Conservation (phyloP, 768 basidiomycete species). For the Galerina sulciceps region DNA sequence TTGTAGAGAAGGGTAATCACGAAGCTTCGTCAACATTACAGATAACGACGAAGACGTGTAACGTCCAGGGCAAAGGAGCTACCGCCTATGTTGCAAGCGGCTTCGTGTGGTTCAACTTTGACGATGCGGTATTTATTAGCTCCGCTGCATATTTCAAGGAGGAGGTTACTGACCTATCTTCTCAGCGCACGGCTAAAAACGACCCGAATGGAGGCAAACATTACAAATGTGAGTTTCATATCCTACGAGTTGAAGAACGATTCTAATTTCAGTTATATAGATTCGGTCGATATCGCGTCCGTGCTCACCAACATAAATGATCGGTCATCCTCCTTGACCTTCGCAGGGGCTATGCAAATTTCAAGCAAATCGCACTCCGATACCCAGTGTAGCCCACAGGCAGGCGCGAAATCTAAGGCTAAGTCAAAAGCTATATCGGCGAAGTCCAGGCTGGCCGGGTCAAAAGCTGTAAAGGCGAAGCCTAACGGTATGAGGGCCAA, state of each 20-base stretch:
- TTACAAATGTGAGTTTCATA: conserved; percentile 3
- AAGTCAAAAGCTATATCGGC: no score
- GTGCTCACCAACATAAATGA: conserved; percentile 8
- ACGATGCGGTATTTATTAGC: not conserved
- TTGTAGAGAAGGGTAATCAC: not conserved
- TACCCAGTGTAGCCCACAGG: no score
- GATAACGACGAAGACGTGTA: conserved; percentile 9
- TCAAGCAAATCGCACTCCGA: not conserved
- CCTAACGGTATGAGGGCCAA: no score
- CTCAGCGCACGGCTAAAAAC: conserved; percentile 2
- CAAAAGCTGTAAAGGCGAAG: no score
- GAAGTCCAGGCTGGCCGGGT: no score
- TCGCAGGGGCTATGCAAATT: conserved; percentile 2
- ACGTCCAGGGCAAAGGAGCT: conserved; percentile 6
- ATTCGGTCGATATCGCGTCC: conserved; percentile 2
- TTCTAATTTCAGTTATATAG: not conserved
- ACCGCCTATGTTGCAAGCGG: conserved; percentile 11
- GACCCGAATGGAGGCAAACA: conserved; percentile 7
- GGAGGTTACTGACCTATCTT: not conserved
- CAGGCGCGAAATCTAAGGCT: no score
- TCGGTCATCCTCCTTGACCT: conserved; percentile 1
- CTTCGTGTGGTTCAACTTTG: conserved; percentile 21
- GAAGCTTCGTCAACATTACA: not conserved
- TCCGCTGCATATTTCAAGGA: not conserved
- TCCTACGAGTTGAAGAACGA: not conserved